These are phyloP conservation scores for Solanum sitiens DNA, from an alignment of 257 asterid genomes.

Conservation along the genomic window DNA sequence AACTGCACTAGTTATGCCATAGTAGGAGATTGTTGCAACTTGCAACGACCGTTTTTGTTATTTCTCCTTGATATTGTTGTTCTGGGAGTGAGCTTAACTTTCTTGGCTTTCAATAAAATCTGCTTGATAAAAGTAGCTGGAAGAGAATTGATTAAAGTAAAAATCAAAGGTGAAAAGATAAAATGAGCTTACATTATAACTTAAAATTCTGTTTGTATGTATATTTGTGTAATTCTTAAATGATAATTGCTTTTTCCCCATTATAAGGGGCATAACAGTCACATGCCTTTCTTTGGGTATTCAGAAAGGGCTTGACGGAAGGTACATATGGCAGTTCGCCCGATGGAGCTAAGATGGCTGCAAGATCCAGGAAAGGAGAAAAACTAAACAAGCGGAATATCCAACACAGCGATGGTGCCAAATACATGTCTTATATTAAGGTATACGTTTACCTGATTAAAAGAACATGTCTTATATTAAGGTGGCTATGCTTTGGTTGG, in stretches of 20 bases:
- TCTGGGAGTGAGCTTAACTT: background rate
- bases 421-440: slow-evolving; percentile 93
- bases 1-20: background rate
- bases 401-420: slow-evolving; percentile 67
- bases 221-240: background rate
- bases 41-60: background rate
- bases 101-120: background rate
- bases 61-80: background rate
- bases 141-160: background rate
- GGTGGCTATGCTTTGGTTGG: slow-evolving; percentile 28
- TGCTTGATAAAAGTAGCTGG: background rate
- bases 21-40: background rate
- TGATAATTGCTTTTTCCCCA: background rate
- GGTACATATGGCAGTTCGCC: slow-evolving; percentile 31
- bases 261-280: background rate
- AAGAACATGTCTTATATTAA: slow-evolving; percentile 75
- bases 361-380: slow-evolving; percentile 35
- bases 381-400: slow-evolving; percentile 49
- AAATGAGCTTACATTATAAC: background rate
- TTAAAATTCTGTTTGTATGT: background rate
- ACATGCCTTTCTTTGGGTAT: slow-evolving; percentile 11
- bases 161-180: background rate
- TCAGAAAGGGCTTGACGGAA: slow-evolving; percentile 47
- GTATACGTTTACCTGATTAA: slow-evolving; percentile 15
- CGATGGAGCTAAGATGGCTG: slow-evolving; percentile 34